phyloP scores from a whole-genome alignment of 1,139 yeast species.

The Debaryomyces singareniensis region DNA sequence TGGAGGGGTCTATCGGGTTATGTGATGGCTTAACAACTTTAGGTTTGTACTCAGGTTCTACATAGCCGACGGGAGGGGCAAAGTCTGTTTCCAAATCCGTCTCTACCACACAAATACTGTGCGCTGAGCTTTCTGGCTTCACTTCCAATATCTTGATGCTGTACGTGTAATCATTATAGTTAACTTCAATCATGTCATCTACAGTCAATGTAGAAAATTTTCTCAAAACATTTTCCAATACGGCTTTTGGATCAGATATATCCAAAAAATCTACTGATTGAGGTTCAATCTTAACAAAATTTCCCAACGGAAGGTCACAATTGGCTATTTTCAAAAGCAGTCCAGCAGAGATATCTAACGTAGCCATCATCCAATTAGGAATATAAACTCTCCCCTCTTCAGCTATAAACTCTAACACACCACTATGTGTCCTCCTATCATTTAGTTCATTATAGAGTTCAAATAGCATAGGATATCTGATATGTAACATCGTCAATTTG shows the following conservation, averaged over 20 bases:
- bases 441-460: constrained; percentile 67
- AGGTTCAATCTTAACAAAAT: constrained; percentile 89
- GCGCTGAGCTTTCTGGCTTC: constrained; percentile 62
- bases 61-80: constrained; percentile 98
- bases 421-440: constrained; percentile 65
- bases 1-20: constrained; percentile 28
- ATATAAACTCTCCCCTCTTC: constrained; percentile 94
- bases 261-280: constrained; percentile 91
- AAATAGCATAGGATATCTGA: constrained; percentile 94
- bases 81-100: constrained; percentile 96
- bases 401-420: constrained; percentile 93
- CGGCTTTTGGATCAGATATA: constrained; percentile 94
- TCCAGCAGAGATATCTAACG: constrained; percentile 71
- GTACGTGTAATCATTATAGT: constrained; percentile 73
- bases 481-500: constrained; percentile 77
- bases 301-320: constrained; percentile 80
- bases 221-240: constrained; percentile 83
- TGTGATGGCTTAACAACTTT: constrained; percentile 26
- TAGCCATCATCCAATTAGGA: constrained; percentile 96
- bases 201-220: constrained; percentile 85
- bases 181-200: constrained; percentile 77
- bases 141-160: constrained; percentile 83
- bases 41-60: constrained; percentile 68
- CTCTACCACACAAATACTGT: constrained; percentile 89
- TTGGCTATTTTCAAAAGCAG: constrained; percentile 66